Base-by-base conservation (phyloP, 2,329 filamentous ascomycete genomes). In the Chaetomiaceae sp. region DNA sequence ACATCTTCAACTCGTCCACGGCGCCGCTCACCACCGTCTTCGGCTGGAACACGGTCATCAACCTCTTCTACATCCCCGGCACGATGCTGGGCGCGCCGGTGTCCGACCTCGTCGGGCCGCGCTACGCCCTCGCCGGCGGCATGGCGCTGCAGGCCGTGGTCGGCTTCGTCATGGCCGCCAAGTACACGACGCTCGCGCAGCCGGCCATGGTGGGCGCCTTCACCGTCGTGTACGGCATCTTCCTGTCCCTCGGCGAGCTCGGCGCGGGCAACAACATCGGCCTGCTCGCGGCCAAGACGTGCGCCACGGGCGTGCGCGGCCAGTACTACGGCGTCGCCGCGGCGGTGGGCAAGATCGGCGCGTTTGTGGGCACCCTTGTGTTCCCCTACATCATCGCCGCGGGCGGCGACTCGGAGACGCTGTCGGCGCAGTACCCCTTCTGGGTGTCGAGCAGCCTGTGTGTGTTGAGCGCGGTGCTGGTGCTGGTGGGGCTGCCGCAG, bases 211-310 rank as follows among this genome's bases (percentile, higher is more conserved):
- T 94, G 4, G 89, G 77, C 7, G 87, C 76, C 0, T 95, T 94
- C 61, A 85, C 88, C 1, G 85, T 90, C 5, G 81, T 92, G 2
- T 92, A 90, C 61, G 89, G 84, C 14, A 76, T 94, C 58, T 94
- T 94, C 72, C 74, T 89, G 1, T 80, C 85, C 0, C 76, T 92
- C 1, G 89, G 89, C 45, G 89, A 94, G 68, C 71, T 95, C 36
- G 90, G 91, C 0, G 90, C 91, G 0, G 91, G 91, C 11, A 88
- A 96, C 73, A 96, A 96, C 68, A 95, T 96, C 61, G 90, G 90
- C 2, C 78, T 96, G 0, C 70, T 95, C 27, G 90, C 91, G 0
- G 87, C 87, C 42, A 96, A 96, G 75, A 91, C 89, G 2, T 90
- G 85, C 63, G 89, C 91, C 0, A 96, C 91, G 4, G 86, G 87